These are phyloP conservation scores for Panellus pusillus DNA, from an alignment of 768 basidiomycete genomes.

Conservation along the genomic window DNA sequence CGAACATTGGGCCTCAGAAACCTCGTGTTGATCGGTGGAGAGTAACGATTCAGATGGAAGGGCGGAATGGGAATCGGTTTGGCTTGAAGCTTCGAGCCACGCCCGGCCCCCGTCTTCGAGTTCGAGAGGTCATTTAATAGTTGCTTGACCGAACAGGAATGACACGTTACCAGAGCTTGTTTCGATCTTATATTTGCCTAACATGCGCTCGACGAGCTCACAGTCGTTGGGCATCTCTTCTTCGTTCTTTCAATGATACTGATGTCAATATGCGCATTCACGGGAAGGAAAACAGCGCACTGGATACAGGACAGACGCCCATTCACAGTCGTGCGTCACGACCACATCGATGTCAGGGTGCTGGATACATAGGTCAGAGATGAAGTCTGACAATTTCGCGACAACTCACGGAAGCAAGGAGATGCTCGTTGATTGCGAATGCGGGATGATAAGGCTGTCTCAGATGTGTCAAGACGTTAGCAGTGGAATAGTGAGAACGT, in stretches of 20 bases:
- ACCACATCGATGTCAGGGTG: neutral
- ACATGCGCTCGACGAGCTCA: slow-evolving; percentile 3
- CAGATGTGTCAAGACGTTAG: neutral
- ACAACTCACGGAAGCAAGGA: neutral
- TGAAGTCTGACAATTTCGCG: neutral
- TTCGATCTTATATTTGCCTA: neutral
- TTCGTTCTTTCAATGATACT: neutral
- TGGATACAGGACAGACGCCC: neutral
- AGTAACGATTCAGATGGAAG: too few species aligned
- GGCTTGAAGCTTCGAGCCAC: neutral
- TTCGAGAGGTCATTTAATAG: neutral
- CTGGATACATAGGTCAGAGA: neutral
- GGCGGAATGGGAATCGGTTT: too few species aligned
- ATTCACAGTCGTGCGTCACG: slow-evolving; percentile 5
- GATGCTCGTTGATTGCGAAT: neutral
- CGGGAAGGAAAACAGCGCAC: neutral
- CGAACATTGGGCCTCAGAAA: too few species aligned
- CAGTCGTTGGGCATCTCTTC: neutral
- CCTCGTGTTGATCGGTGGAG: too few species aligned
- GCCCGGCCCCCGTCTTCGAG: neutral
- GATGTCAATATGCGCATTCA: neutral
- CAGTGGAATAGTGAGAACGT: neutral
- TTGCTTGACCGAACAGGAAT: neutral
- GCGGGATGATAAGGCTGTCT: slow-evolving; percentile 1
- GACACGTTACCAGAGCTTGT: neutral